A percentile compares a stretch with the other conserved stretches of the same genome.
Conservation (phyloP, 2,329 filamentous ascomycete genomes). For the Alternaria atra region DNA sequence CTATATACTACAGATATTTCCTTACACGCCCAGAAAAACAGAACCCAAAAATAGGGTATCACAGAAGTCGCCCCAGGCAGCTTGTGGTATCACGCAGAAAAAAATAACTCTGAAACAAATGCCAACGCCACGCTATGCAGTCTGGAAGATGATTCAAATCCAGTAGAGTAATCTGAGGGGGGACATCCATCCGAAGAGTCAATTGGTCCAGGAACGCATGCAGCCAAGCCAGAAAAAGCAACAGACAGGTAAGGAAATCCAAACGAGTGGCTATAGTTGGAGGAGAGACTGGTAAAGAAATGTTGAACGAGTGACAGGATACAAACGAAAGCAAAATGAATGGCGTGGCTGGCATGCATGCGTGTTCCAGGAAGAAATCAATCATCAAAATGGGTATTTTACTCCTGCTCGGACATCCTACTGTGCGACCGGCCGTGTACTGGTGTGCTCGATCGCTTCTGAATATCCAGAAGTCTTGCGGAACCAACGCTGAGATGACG, state of each 20-base stretch:
- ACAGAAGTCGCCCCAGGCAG: conserved; percentile 29
- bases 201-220: conserved; percentile 21
- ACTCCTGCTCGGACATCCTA: conserved; percentile 33
- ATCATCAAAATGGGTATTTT: conserved; percentile 26
- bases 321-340: conserved; percentile 51
- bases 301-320: conserved; percentile 39
- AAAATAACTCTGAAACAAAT: conserved; percentile 23
- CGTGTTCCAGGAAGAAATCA: conserved; percentile 25
- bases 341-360: conserved; percentile 45
- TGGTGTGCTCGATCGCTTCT: conserved; percentile 44
- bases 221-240: conserved; percentile 33
- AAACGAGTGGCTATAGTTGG: conserved; percentile 19
- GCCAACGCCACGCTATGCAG: conserved; percentile 41
- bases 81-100: conserved; percentile 37
- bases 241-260: conserved; percentile 15
- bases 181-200: conserved; percentile 2
- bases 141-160: conserved; percentile 15
- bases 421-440: conserved; percentile 42
- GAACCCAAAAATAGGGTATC: conserved; percentile 27
- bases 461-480: conserved; percentile 75
- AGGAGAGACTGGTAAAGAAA: conserved; percentile 42
- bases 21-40: conserved; percentile 10
- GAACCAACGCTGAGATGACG: conserved; percentile 81
- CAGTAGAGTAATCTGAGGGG: conserved; percentile 3
- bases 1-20: conserved; percentile 12